These are phyloP conservation scores for Avena atlantica DNA, from an alignment of 176 grass and related monocot species.

Conservation along the genomic window DNA sequence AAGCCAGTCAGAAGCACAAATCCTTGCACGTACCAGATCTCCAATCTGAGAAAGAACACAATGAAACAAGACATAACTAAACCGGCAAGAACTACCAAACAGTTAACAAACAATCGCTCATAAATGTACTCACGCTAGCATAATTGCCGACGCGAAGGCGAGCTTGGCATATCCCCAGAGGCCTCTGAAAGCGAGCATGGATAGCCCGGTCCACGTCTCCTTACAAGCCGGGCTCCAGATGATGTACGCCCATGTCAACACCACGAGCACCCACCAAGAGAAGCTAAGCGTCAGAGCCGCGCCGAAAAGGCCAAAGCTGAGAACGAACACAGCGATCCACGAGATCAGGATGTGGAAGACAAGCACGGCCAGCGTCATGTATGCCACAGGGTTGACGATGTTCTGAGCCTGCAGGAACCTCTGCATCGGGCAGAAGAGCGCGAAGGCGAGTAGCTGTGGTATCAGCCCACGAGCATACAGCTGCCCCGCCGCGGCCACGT, in stretches of 20 bases:
- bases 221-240: conserved; percentile 62
- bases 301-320: conserved; percentile 54
- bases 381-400: conserved; percentile 64
- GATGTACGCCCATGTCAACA: conserved; percentile 62
- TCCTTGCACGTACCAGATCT: conserved; percentile 87
- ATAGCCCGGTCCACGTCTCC: conserved; percentile 63
- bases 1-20: conserved; percentile 85
- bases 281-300: conserved; percentile 60
- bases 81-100: background rate
- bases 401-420: conserved; percentile 83
- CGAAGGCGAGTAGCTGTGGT: conserved; percentile 65
- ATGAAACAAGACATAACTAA: background rate
- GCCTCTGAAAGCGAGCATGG: conserved; percentile 59
- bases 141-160: conserved; percentile 64
- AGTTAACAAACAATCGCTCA: background rate
- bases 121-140: conserved; percentile 67
- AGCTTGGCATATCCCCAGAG: conserved; percentile 72
- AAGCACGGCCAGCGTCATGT: conserved; percentile 51
- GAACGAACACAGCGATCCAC: conserved; percentile 58
- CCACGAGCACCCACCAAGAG: conserved; percentile 68
- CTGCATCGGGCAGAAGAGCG: conserved; percentile 82
- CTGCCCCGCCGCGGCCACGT: conserved; percentile 58
- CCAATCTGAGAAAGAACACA: conserved; percentile 63
- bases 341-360: conserved; percentile 63
- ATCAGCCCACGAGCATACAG: conserved; percentile 65